Evolutionary conservation across 2,329 filamentous ascomycete species (phyloP).

Genomic region (Microcyclospora tardicrescens): DNA sequence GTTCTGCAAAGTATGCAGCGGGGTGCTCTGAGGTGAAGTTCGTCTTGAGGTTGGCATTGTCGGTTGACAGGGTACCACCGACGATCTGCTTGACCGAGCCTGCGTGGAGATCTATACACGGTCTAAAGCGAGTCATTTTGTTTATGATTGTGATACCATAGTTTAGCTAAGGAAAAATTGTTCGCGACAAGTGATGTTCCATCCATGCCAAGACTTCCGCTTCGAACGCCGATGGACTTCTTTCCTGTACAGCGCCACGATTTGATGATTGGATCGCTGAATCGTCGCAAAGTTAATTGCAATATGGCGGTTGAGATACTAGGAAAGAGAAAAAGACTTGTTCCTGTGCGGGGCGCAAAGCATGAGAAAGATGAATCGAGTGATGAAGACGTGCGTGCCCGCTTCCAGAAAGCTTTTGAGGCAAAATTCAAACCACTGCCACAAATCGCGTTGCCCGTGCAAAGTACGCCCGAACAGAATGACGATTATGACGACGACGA

Average conservation of each 20-base stretch:
- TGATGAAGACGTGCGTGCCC: slow-evolving; percentile 50
- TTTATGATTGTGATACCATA: not conserved
- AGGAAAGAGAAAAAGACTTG: slow-evolving; percentile 33
- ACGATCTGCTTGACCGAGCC: slow-evolving; percentile 98
- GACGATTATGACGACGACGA: slow-evolving; percentile 13
- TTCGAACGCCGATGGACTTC: too few relatives aligned
- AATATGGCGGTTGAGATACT: slow-evolving; percentile 27
- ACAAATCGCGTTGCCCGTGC: slow-evolving; percentile 1
- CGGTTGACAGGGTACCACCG: slow-evolving; percentile 64
- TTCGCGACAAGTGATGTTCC: too few relatives aligned
- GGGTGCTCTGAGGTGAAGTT: slow-evolving; percentile 85
- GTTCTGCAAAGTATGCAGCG: slow-evolving; percentile 62
- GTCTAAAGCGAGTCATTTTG: slow-evolving; percentile 80
- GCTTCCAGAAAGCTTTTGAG: slow-evolving; percentile 79
- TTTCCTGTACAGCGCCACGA: too few relatives aligned
- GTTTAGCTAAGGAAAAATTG: too few relatives aligned
- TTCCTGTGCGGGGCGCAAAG: slow-evolving; percentile 7
- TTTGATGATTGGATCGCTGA: too few relatives aligned
- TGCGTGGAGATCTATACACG: slow-evolving; percentile 95
- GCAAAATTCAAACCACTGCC: slow-evolving; percentile 61
- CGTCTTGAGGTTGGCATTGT: slow-evolving; percentile 50
- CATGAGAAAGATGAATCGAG: slow-evolving; percentile 9
- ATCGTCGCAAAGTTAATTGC: too few relatives aligned
- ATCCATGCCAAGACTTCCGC: too few relatives aligned
- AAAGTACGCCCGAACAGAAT: not conserved